Conservation (phyloP, 148 eudicot species). For the Limonium bicolor region DNA sequence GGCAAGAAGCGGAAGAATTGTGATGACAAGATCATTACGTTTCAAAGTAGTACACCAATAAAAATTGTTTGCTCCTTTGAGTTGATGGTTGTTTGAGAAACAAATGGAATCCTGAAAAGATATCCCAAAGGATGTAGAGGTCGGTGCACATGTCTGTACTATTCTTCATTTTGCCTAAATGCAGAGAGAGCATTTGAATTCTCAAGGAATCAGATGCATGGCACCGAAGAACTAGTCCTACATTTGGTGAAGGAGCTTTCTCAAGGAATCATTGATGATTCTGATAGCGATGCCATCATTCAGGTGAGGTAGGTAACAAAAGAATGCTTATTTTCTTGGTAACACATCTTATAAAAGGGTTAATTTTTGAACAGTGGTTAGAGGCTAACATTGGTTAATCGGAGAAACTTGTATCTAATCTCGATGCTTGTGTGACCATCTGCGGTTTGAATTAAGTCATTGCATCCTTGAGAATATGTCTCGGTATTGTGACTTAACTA, state of each 20-base stretch:
- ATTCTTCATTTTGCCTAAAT: conserved; percentile 59
- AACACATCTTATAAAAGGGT: no score
- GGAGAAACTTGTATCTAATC: no score
- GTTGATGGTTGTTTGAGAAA: conserved; percentile 3
- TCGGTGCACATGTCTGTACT: conserved; percentile 50
- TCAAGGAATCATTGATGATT: conserved; percentile 6
- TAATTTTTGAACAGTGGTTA: no score
- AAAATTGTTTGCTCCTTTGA: conserved; percentile 10
- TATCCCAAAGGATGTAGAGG: conserved; percentile 75
- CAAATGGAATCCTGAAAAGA: conserved; percentile 52
- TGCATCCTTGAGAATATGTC: not conserved
- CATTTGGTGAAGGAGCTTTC: conserved; percentile 43
- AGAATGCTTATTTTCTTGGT: no score
- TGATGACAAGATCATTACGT: conserved; percentile 3
- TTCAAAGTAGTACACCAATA: conserved; percentile 8
- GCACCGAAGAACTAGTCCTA: conserved; percentile 51
- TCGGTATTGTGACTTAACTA: no score
- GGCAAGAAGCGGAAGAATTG: conserved; percentile 1
- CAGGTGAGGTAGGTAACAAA: conserved; percentile 29
- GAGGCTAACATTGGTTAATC: no score
- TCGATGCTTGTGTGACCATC: no score
- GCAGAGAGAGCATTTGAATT: conserved; percentile 76
- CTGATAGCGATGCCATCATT: conserved; percentile 9
- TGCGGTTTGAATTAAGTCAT: not conserved
- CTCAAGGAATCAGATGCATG: conserved; percentile 59